Percentiles rank a stretch among this genome's conserved stretches.
Conservation (phyloP, 495 filamentous ascomycete genomes). For the Evernia prunastri region DNA sequence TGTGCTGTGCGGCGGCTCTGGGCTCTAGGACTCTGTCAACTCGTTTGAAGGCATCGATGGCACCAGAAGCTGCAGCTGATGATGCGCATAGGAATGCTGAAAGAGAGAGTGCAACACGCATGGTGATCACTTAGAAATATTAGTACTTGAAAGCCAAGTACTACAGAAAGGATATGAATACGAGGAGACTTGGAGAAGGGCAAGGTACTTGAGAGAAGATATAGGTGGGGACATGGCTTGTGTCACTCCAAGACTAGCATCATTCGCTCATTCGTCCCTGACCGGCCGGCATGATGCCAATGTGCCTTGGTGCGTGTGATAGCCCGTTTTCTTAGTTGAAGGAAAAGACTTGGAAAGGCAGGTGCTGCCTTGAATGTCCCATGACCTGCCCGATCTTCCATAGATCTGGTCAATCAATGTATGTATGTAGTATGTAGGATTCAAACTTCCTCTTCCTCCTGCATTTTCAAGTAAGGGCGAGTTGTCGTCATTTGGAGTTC, state of each 20-base stretch:
- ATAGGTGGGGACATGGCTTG: background rate
- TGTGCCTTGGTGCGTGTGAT: background rate
- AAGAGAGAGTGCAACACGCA: background rate
- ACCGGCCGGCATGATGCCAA: background rate
- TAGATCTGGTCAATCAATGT: background rate
- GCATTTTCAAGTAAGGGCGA: background rate
- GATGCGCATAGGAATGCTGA: slow-evolving; percentile 2
- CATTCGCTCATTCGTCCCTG: background rate
- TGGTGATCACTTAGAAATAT: background rate
- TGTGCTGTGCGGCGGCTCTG: background rate
- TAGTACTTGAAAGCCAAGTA: background rate
- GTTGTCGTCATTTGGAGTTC: background rate
- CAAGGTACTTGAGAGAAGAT: background rate
- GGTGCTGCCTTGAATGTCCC: background rate
- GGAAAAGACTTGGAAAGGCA: background rate
- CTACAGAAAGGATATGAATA: background rate
- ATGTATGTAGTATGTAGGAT: background rate
- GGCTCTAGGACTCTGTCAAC: slow-evolving; percentile 4
- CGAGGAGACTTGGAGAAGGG: background rate
- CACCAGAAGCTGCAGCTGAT: background rate
- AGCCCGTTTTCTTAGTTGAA: background rate
- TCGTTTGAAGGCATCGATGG: slow-evolving; percentile 10
- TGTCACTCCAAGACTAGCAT: background rate
- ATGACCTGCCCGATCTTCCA: background rate
- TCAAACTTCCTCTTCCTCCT: background rate